These are phyloP conservation scores for Akebia trifoliata DNA, from an alignment of 164 flowering plant species.

Conservation along the genomic window DNA sequence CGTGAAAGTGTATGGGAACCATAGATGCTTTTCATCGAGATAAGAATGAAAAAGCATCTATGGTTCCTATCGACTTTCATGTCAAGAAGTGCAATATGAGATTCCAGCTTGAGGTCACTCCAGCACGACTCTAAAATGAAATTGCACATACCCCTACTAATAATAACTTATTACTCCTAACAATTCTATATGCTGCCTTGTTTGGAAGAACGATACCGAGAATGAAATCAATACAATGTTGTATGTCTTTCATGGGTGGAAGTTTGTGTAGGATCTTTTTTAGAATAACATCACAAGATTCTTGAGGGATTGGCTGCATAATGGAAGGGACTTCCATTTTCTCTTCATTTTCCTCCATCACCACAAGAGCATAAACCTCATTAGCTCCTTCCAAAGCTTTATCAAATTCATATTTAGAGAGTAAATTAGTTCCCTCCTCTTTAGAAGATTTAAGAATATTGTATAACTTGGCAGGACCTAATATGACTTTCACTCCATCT, in stretches of 20 bases:
- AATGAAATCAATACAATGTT: constrained; percentile 9
- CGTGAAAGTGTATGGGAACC: too few relatives aligned
- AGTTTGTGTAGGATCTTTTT: not conserved
- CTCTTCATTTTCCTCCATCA: constrained; percentile 4
- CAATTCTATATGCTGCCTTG: not conserved
- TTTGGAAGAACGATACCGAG: not conserved
- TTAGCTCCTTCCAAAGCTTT: not conserved
- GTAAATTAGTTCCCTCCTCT: not conserved
- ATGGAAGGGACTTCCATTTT: not conserved
- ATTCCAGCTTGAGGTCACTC: too few relatives aligned
- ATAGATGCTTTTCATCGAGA: too few relatives aligned
- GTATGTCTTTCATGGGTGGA: constrained; percentile 6
- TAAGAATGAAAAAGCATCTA: too few relatives aligned
- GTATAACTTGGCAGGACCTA: too few relatives aligned
- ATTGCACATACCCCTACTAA: not conserved
- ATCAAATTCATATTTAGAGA: not conserved
- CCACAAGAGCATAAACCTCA: not conserved
- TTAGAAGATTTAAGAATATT: not conserved
- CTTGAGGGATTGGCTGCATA: too few relatives aligned
- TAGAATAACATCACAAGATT: constrained; percentile 5
- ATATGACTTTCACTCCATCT: too few relatives aligned
- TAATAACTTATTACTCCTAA: not conserved
- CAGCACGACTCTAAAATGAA: too few relatives aligned
- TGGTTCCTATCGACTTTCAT: too few relatives aligned
- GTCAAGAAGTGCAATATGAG: too few relatives aligned